Evolutionary conservation across 148 eudicot species (phyloP).

Genomic region (Silene uniflora): DNA sequence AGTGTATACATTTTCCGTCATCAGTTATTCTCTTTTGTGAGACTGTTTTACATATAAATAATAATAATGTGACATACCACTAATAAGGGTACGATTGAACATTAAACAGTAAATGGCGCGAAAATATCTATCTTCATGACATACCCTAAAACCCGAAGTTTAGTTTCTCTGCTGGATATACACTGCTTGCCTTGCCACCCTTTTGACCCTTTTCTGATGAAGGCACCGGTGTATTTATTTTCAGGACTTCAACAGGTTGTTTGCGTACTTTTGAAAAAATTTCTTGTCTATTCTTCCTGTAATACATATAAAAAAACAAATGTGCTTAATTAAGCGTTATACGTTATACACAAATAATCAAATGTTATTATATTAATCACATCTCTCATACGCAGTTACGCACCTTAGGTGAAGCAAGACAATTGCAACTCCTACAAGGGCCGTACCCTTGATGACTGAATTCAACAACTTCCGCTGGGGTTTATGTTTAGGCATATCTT

Average conservation of each 20-base stretch:
- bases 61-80: too few species aligned
- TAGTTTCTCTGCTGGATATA: conserved; percentile 48
- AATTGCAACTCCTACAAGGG: conserved; percentile 54
- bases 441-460: conserved; percentile 60
- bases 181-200: conserved; percentile 29
- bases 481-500: conserved; percentile 30
- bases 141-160: conserved; percentile 28
- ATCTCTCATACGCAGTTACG: conserved; percentile 9
- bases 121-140: not conserved
- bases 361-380: not conserved
- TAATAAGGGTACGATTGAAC: too few species aligned
- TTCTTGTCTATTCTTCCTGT: conserved; percentile 32
- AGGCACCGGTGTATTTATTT: conserved; percentile 13
- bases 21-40: too few species aligned
- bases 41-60: too few species aligned
- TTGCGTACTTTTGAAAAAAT: conserved; percentile 9
- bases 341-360: not conserved
- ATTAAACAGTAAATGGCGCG: too few species aligned
- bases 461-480: conserved; percentile 38
- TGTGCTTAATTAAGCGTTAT: not conserved
- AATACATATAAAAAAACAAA: not conserved
- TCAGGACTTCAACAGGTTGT: conserved; percentile 10
- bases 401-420: conserved; percentile 66
- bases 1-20: too few species aligned
- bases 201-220: conserved; percentile 20